Base-by-base conservation (phyloP, 345 rosid genomes). In the Euphorbia lathyris region DNA sequence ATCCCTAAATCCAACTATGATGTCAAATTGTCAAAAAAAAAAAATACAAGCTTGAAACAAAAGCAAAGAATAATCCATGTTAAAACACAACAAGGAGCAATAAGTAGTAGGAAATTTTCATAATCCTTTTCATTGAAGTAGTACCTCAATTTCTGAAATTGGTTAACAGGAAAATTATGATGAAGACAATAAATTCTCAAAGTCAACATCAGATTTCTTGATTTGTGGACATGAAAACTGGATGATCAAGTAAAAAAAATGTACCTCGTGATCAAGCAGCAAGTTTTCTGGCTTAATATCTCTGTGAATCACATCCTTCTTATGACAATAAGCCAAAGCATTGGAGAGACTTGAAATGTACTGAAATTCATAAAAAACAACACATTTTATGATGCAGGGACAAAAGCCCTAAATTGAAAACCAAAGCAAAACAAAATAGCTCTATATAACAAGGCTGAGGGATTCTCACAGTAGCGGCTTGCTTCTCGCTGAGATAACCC, bases 251-350 rank as follows among this genome's bases (percentile, higher is more conserved):
- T 17, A 19, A 16, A 17, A 19, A 52, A 26, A 3, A 48, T 47
- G 62, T 83, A 95, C 98, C 96, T 89, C 94, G 34, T 95, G 94
- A 85, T 95, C 99, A 59, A 92, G 96, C 85, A 95, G 69, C 85
- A 95, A 71, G 76, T 95, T 95, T 83, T 95, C 99, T 0, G 98
- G 99, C 84, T 95, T 95, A 62, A 92, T 92, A 68, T 95, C 99
- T 75, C 99, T 87, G 67, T 95, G 99, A 79, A 95, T 95, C 74
- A 95, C 98, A 51, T 92, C 82, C 78, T 95, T 88, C 71, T 86
- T 84, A 65, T 95, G 99, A 76, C 99, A 95, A 78, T 89, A 95
- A 0, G 89, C 96, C 81, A 95, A 71, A 0, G 99, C 99, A 22
- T 84, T 85, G 10, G 96, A 82, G 1, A 95, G 94, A 78, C 97